These are phyloP conservation scores for Aspergillus sp. DNA, from an alignment of 2,329 filamentous ascomycete species.

Conservation along the genomic window DNA sequence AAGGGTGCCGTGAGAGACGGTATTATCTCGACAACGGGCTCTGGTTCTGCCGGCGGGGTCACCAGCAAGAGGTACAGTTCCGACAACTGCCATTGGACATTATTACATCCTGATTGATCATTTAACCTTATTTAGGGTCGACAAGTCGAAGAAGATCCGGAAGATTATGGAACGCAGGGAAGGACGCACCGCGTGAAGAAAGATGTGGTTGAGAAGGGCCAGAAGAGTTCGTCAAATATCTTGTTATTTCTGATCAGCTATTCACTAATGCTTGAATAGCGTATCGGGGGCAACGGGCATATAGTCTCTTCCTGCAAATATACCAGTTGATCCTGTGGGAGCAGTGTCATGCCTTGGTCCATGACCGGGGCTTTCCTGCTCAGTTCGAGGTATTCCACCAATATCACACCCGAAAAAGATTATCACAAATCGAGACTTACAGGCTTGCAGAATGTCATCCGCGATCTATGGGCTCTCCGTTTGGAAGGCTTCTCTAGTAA, in stretches of 20 bases:
- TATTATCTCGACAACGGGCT: conserved; percentile 71
- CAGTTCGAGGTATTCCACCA: conserved; percentile 59
- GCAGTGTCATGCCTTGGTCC: conserved; percentile 68
- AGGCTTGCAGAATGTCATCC: conserved; percentile 52
- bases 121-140: conserved; percentile 23
- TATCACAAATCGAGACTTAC: conserved; percentile 7
- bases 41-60: conserved; percentile 72
- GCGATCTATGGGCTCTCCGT: conserved; percentile 78
- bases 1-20: conserved; percentile 62
- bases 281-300: conserved; percentile 59
- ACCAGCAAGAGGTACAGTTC: conserved; percentile 61
- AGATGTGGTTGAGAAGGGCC: conserved; percentile 46
- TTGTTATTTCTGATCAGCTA: not conserved
- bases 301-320: conserved; percentile 73
- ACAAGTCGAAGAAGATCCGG: conserved; percentile 55
- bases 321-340: conserved; percentile 79
- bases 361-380: conserved; percentile 56
- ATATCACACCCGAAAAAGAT: not conserved
- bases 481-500: conserved; percentile 51
- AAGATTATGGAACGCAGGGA: conserved; percentile 60
- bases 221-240: conserved; percentile 34
- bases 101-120: not conserved
- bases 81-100: not conserved
- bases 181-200: conserved; percentile 52
- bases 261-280: conserved; percentile 45